Evolutionary conservation across 345 rosid genomes (phyloP).

Genomic region (Murraya koenigii): DNA sequence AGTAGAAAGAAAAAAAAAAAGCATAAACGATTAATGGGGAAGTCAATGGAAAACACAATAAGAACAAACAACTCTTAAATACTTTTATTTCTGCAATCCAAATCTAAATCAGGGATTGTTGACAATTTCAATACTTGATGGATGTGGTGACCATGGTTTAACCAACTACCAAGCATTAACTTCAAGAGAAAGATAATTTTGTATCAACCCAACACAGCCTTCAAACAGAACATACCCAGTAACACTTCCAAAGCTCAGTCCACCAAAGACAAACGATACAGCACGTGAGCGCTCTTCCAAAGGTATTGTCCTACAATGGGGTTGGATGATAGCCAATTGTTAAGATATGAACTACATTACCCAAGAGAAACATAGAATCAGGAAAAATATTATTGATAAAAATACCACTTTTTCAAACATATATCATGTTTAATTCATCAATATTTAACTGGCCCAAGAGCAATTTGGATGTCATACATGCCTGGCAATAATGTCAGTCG

Average conservation of each 20-base stretch:
- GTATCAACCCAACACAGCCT: constrained; percentile 7
- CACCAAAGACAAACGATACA: constrained; percentile 89
- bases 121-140: not conserved
- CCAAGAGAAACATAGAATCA: not conserved
- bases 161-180: constrained; percentile 11
- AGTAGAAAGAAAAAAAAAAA: not conserved
- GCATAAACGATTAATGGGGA: not conserved
- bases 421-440: not conserved
- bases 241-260: constrained; percentile 91
- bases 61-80: not conserved
- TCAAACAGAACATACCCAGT: constrained; percentile 58
- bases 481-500: constrained; percentile 98
- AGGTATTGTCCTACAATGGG: constrained; percentile 69
- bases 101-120: not conserved
- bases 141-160: not conserved
- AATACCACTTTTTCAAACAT: not conserved
- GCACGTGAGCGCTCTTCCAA: constrained; percentile 90
- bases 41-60: not conserved
- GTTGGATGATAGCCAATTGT: constrained; percentile 15
- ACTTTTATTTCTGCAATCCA: not conserved
- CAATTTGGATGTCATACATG: constrained; percentile 41
- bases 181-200: not conserved
- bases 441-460: constrained; percentile 17
- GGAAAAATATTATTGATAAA: constrained; percentile 2
- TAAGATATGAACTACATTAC: not conserved